Percentiles rank a stretch among this genome's conserved stretches.
Conservation (phyloP, 345 rosid genomes). For the Ceriops tagal region DNA sequence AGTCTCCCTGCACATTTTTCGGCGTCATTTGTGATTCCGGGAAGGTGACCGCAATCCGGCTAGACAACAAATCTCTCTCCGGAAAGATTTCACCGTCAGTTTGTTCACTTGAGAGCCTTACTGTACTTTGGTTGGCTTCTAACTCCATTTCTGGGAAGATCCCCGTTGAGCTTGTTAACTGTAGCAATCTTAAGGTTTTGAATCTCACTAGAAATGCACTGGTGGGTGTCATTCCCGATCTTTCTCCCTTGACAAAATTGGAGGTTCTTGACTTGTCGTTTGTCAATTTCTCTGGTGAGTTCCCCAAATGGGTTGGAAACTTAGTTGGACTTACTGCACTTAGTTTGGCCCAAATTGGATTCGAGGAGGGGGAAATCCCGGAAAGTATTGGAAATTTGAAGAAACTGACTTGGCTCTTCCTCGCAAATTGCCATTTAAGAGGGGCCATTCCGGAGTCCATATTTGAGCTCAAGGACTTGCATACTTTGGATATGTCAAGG, state of each 20-base stretch:
- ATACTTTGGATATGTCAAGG: constrained; percentile 54
- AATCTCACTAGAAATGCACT: constrained; percentile 53
- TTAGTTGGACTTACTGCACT: constrained; percentile 44
- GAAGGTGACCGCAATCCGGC: constrained; percentile 44
- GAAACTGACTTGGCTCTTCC: constrained; percentile 55
- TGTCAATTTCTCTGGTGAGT: constrained; percentile 53
- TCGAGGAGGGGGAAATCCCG: constrained; percentile 52
- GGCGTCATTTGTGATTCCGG: constrained; percentile 56
- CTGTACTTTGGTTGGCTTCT: constrained; percentile 40
- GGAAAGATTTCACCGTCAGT: constrained; percentile 67
- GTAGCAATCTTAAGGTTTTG: constrained; percentile 49
- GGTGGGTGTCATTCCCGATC: constrained; percentile 57
- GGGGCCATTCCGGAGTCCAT: constrained; percentile 67
- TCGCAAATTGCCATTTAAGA: constrained; percentile 39
- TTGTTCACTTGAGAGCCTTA: constrained; percentile 43
- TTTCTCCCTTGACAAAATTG: constrained; percentile 47
- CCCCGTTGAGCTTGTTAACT: constrained; percentile 45
- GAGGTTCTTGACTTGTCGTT: constrained; percentile 48
- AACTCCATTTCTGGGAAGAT: constrained; percentile 53
- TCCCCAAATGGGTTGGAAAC: constrained; percentile 70
- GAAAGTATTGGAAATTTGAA: constrained; percentile 56
- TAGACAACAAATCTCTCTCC: constrained; percentile 45
- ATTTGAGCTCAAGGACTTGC: constrained; percentile 39
- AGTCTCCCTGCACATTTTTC: constrained; percentile 51
- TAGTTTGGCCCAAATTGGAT: constrained; percentile 45